Percentiles rank a stretch among this genome's conserved stretches.
Evolutionary conservation across 257 asterid species (phyloP).

Genomic region (Ophiorrhiza pumila): DNA sequence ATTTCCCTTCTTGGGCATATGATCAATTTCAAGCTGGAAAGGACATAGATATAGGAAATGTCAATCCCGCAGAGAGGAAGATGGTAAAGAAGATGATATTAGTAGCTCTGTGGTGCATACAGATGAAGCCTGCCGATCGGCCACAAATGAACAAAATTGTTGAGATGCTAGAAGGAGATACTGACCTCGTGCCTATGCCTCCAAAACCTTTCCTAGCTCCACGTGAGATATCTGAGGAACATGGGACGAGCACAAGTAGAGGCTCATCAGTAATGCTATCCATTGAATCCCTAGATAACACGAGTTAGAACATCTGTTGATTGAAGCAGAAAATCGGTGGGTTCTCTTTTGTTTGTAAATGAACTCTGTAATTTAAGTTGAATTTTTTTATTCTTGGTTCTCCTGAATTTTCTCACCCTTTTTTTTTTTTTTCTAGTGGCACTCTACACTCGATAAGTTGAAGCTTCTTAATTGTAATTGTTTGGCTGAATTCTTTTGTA

Average conservation of each 20-base stretch:
- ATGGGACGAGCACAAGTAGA: neutral
- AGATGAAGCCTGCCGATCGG: slow-evolving; percentile 38
- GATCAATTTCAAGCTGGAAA: slow-evolving; percentile 34
- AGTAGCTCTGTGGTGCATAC: slow-evolving; percentile 59
- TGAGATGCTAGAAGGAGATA: slow-evolving; percentile 49
- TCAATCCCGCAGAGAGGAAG: slow-evolving; percentile 32
- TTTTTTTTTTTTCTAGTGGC: too few species aligned
- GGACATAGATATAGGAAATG: slow-evolving; percentile 29
- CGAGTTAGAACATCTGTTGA: neutral
- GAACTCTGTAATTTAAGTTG: neutral
- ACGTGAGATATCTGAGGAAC: slow-evolving; percentile 18
- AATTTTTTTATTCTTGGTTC: too few species aligned
- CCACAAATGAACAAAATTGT: slow-evolving; percentile 45
- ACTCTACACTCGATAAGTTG: too few species aligned
- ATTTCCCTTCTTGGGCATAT: slow-evolving; percentile 53
- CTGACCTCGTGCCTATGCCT: slow-evolving; percentile 33
- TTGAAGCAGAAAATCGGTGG: neutral
- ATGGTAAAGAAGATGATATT: slow-evolving; percentile 49
- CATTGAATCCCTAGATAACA: neutral
- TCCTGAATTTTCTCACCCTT: too few species aligned
- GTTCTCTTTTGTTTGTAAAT: neutral
- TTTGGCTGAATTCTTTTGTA: neutral
- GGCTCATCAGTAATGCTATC: slow-evolving; percentile 3
- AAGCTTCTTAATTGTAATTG: neutral
- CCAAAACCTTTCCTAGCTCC: slow-evolving; percentile 36